Evolutionary conservation across 2,329 filamentous ascomycete species (phyloP).

Genomic region (Emmonsia crescens): DNA sequence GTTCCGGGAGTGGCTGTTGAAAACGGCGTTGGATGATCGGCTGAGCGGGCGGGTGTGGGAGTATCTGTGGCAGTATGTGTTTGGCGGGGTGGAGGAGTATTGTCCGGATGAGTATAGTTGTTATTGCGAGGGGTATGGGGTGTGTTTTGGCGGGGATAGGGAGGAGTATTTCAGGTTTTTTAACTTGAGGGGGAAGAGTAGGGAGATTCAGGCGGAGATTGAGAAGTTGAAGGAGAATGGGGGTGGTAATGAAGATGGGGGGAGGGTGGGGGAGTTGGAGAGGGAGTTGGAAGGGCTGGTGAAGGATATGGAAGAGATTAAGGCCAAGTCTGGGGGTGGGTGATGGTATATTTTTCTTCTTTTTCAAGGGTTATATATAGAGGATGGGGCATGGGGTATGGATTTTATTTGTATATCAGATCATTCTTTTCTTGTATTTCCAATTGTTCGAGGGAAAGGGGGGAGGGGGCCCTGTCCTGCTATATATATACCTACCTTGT

Average conservation of each 20-base stretch:
- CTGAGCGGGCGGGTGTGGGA: constrained; percentile 51
- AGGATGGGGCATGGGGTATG: no score
- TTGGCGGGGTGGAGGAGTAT: constrained; percentile 37
- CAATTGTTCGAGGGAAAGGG: no score
- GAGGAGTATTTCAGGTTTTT: neutral
- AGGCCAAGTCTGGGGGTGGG: neutral
- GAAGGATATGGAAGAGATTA: neutral
- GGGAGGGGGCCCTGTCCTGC: no score
- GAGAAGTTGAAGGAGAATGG: constrained; percentile 17
- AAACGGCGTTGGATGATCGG: constrained; percentile 43
- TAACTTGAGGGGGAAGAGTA: neutral
- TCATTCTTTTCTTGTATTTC: no score
- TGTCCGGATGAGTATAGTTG: constrained; percentile 44
- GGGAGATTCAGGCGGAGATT: constrained; percentile 32
- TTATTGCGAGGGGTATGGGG: constrained; percentile 53
- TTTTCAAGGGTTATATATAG: no score
- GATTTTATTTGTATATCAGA: no score
- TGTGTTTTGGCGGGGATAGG: constrained; percentile 40
- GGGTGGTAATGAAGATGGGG: neutral
- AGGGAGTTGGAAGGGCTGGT: neutral
- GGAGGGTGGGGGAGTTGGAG: neutral
- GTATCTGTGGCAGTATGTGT: constrained; percentile 53
- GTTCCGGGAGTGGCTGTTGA: constrained; percentile 49
- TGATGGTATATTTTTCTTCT: neutral
- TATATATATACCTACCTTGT: no score